phyloP scores from a whole-genome alignment of 768 basidiomycete species.

The Boletus rufocinnamomeus region DNA sequence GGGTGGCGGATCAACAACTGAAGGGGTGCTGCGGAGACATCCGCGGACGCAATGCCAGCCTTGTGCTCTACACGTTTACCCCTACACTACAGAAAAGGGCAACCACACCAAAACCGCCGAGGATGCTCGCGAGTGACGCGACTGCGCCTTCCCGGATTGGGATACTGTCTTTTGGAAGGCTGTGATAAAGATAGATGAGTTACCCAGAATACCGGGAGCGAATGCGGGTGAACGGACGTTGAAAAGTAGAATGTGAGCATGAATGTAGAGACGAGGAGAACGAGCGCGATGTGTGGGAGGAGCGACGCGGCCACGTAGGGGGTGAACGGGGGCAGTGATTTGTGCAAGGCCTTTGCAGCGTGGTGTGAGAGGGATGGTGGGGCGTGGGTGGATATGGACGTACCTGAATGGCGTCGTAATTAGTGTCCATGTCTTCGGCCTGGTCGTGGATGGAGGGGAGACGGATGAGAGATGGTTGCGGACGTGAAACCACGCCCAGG shows the following conservation, averaged over 20 bases:
- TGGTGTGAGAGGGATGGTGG: constrained; percentile 5
- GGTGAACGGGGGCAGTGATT: constrained; percentile 64
- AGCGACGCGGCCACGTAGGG: constrained; percentile 67
- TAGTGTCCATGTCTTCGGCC: constrained; percentile 45
- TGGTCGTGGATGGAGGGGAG: not conserved
- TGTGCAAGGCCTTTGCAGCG: constrained; percentile 57
- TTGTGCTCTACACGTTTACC: constrained; percentile 33
- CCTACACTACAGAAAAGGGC: constrained; percentile 62
- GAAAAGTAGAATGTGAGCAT: constrained; percentile 89
- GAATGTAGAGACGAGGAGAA: constrained; percentile 75
- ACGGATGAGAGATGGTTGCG: not conserved
- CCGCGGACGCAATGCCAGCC: constrained; percentile 4
- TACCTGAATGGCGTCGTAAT: constrained; percentile 58
- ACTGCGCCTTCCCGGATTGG: constrained; percentile 68
- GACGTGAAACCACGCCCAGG: constrained; percentile 13
- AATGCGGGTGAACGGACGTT: constrained; percentile 52
- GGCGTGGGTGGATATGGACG: constrained; percentile 9
- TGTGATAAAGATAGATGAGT: constrained; percentile 35
- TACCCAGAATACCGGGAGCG: not conserved
- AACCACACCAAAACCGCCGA: constrained; percentile 88
- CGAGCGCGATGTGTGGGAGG: constrained; percentile 74
- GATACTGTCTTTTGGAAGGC: constrained; percentile 74
- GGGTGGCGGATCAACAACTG: constrained; percentile 85
- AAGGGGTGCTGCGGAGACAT: not conserved
- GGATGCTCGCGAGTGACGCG: constrained; percentile 69